These are phyloP conservation scores for Emmonsiellopsis sp. DNA, from an alignment of 2,329 filamentous ascomycete genomes.

Conservation along the genomic window DNA sequence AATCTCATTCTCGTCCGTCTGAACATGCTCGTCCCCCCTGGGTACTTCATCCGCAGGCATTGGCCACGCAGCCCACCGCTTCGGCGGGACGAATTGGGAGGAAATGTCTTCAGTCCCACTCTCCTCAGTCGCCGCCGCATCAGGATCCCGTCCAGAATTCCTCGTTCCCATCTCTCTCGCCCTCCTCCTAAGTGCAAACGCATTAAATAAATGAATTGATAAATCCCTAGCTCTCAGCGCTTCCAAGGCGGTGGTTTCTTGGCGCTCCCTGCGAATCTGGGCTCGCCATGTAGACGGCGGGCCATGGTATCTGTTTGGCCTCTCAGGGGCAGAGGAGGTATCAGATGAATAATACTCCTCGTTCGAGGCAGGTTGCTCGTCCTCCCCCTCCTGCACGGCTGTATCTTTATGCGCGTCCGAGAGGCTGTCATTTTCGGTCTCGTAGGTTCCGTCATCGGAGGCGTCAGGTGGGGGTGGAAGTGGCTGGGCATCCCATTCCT, in stretches of 20 bases:
- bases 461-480: conserved; percentile 8
- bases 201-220: conserved; percentile 68
- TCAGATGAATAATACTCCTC: conserved; percentile 2
- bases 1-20: conserved; percentile 39
- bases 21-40: conserved; percentile 41
- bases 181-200: conserved; percentile 56
- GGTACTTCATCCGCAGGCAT: conserved; percentile 55
- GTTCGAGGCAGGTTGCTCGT: background rate
- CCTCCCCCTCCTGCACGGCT: conserved; percentile 1
- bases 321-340: conserved; percentile 1
- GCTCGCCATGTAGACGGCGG: conserved; percentile 63
- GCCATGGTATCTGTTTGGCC: conserved; percentile 60
- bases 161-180: conserved; percentile 11
- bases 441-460: conserved; percentile 19
- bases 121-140: background rate
- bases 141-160: background rate
- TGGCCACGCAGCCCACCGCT: conserved; percentile 79
- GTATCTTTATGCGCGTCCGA: background rate
- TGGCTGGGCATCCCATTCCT: background rate
- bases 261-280: conserved; percentile 80
- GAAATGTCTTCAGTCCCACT: conserved; percentile 12
- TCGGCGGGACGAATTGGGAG: conserved; percentile 36
- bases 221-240: conserved; percentile 58
- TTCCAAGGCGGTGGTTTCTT: conserved; percentile 54
- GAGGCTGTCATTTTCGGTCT: background rate